phyloP scores from a whole-genome alignment of 1,284 basidiomycete species.

The Ustanciosporium gigantosporum region DNA sequence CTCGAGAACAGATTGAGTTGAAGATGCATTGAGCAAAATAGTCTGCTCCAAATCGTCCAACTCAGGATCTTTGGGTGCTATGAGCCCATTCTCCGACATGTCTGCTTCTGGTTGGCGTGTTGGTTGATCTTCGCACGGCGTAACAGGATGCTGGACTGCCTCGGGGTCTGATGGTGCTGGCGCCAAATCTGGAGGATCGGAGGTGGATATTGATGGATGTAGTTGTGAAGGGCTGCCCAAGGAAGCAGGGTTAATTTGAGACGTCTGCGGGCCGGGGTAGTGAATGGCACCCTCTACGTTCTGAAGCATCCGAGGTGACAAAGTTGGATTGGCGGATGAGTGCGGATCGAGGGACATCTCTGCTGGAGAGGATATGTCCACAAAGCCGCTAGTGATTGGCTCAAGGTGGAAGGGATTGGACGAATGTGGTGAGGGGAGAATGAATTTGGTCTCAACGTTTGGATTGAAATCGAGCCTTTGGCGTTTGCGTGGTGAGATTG shows the following conservation, averaged over 20 bases:
- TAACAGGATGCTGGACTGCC: not conserved
- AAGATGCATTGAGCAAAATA: not conserved
- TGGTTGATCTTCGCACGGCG: not conserved
- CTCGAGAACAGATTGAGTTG: no score
- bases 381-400: constrained; percentile 10
- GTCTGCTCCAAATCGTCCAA: not conserved
- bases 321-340: no score
- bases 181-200: no score
- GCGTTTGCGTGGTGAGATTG: constrained; percentile 4
- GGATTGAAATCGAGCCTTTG: not conserved
- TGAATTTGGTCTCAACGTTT: not conserved
- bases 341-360: no score
- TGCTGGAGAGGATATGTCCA: constrained; percentile 11
- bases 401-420: not conserved
- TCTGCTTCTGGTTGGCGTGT: not conserved
- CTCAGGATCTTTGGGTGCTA: not conserved
- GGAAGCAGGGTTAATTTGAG: constrained; percentile 2
- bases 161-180: no score
- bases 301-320: not conserved
- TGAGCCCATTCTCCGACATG: not conserved
- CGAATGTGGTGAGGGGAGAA: not conserved
- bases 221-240: constrained; percentile 9
- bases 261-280: constrained; percentile 11
- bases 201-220: not conserved
- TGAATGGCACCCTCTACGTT: constrained; percentile 23